Conservation (phyloP, 164 flowering plant species). For the Macadamia integrifolia region DNA sequence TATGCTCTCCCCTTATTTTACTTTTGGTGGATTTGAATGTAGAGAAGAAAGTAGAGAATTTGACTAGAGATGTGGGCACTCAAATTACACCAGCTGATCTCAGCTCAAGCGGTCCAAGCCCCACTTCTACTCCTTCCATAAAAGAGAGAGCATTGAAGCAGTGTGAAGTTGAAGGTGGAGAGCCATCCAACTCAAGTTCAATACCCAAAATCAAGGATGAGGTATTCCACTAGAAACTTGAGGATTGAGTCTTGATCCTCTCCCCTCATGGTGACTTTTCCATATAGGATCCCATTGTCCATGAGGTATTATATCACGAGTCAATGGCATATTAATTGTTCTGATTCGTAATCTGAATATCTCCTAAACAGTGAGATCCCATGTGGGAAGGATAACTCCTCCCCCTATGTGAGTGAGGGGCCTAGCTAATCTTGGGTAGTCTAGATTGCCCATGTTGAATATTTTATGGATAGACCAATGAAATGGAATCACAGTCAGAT, state of each 20-base stretch:
- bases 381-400: too few species aligned
- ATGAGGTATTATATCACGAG: too few species aligned
- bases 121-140: conserved; percentile 48
- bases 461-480: neutral
- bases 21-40: neutral
- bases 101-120: conserved; percentile 48
- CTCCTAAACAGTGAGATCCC: too few species aligned
- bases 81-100: conserved; percentile 56
- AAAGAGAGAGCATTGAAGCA: conserved; percentile 35
- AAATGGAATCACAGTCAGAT: too few species aligned
- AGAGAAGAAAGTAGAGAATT: conserved; percentile 31
- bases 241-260: too few species aligned
- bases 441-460: neutral
- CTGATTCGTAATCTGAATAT: too few species aligned
- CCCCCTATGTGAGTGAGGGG: too few species aligned
- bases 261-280: too few species aligned
- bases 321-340: too few species aligned
- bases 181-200: conserved; percentile 23
- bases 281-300: too few species aligned
- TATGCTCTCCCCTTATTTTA: neutral
- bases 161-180: conserved; percentile 18
- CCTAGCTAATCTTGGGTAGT: too few species aligned
- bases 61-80: conserved; percentile 65
- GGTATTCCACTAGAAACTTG: conserved; percentile 19
- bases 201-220: conserved; percentile 20